Conservation (phyloP, 176 grass and related monocot genomes). For the Metroxylon sagu region DNA sequence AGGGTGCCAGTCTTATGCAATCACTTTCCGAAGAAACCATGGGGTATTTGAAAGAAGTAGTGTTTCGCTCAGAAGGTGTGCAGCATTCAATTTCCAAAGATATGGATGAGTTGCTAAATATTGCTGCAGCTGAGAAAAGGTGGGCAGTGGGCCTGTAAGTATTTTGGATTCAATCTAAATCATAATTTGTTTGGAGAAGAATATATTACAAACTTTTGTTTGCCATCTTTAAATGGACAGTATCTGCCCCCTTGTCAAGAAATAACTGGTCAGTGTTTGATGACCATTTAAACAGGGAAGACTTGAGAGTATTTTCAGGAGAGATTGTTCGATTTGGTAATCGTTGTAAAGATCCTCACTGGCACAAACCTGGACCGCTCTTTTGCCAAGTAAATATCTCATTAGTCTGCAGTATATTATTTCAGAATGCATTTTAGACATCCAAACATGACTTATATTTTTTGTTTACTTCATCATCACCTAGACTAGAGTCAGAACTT, state of each 20-base stretch:
- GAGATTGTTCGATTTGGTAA: constrained; percentile 86
- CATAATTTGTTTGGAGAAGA: not conserved
- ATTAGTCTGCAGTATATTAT: constrained; percentile 4
- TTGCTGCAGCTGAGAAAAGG: constrained; percentile 84
- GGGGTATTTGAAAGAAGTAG: constrained; percentile 69
- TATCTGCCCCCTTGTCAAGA: not conserved
- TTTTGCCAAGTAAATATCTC: constrained; percentile 63
- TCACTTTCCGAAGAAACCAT: constrained; percentile 64
- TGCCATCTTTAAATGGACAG: not conserved
- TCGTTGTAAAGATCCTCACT: constrained; percentile 79
- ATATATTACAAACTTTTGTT: constrained; percentile 1
- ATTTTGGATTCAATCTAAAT: not conserved
- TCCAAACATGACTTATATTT: not conserved
- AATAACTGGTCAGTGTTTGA: not conserved
- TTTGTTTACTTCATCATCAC: constrained; percentile 24
- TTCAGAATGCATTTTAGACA: not conserved
- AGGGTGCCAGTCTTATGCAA: constrained; percentile 69
- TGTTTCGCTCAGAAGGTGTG: constrained; percentile 70
- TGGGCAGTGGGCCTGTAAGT: not conserved
- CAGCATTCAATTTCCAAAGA: constrained; percentile 61
- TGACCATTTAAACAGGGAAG: constrained; percentile 38
- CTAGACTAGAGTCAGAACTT: constrained; percentile 71
- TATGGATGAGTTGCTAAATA: constrained; percentile 38
- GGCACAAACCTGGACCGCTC: constrained; percentile 81
- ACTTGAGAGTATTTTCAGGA: constrained; percentile 53